Evolutionary conservation across 2,329 filamentous ascomycete genomes (phyloP).

Genomic region (Phyllosticta citriasiana): DNA sequence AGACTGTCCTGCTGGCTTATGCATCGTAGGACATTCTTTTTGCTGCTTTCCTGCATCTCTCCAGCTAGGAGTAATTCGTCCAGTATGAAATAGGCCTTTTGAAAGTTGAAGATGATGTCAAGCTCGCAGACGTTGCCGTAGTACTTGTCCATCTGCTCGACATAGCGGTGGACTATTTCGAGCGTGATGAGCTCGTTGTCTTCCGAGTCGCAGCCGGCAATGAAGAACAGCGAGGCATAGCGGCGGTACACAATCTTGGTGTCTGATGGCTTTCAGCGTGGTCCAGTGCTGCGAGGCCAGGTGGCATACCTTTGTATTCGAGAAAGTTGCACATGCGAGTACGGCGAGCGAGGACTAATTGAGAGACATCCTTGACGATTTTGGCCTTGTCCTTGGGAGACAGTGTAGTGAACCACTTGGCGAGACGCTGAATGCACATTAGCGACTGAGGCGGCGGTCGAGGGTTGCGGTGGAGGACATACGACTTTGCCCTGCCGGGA

Average conservation of each 20-base stretch:
- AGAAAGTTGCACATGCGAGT: slow-evolving; percentile 99
- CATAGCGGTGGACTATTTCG: slow-evolving; percentile 97
- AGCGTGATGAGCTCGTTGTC: slow-evolving; percentile 98
- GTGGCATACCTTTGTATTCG: slow-evolving; percentile 79
- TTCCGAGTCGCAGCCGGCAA: slow-evolving; percentile 90
- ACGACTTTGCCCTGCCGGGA: slow-evolving; percentile 99
- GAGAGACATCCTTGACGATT: slow-evolving; percentile 99
- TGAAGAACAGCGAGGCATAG: slow-evolving; percentile 98
- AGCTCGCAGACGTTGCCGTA: slow-evolving; percentile 99
- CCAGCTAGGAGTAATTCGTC: slow-evolving; percentile 92
- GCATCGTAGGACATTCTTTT: slow-evolving; percentile 94
- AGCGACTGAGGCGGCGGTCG: not conserved
- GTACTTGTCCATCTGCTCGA: slow-evolving; percentile 99
- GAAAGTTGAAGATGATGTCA: slow-evolving; percentile 99
- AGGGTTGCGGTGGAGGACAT: slow-evolving; percentile 35
- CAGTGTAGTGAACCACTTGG: slow-evolving; percentile 98
- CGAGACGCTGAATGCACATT: slow-evolving; percentile 60
- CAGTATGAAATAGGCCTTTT: slow-evolving; percentile 98
- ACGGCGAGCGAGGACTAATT: slow-evolving; percentile 87
- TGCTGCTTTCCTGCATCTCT: slow-evolving; percentile 97
- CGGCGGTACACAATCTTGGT: slow-evolving; percentile 98
- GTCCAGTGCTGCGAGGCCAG: slow-evolving; percentile 1
- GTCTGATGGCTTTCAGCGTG: slow-evolving; percentile 47
- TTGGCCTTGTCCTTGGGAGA: slow-evolving; percentile 98
- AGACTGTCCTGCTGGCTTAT: slow-evolving; percentile 96